These are phyloP conservation scores for Simplicillium aogashimaense DNA, from an alignment of 2,329 filamentous ascomycete genomes.

Conservation along the genomic window DNA sequence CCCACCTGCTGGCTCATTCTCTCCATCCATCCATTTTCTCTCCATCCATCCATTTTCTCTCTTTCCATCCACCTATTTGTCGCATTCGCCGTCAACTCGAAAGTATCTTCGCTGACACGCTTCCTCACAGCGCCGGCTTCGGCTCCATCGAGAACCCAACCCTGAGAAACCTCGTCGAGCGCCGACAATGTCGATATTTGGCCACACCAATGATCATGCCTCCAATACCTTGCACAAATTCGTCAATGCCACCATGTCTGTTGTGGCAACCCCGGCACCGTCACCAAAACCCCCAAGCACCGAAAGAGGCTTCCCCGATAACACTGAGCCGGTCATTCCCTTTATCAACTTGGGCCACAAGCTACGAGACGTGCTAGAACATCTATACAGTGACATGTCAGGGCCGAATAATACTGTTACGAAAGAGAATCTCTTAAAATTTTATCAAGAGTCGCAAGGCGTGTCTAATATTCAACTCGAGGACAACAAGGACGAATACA, in stretches of 20 bases:
- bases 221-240: constrained; percentile 19
- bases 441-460: too few relatives aligned
- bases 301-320: constrained; percentile 12
- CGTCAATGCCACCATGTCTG: constrained; percentile 21
- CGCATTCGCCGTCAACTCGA: constrained; percentile 1
- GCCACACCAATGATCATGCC: constrained; percentile 21
- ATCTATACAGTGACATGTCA: constrained; percentile 36
- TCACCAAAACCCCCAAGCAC: constrained; percentile 17
- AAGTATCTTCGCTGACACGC: neutral
- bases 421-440: constrained; percentile 30
- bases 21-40: neutral
- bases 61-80: neutral
- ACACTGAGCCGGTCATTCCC: neutral
- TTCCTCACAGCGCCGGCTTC: too few relatives aligned
- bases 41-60: neutral
- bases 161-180: constrained; percentile 16
- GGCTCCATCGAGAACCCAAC: neutral
- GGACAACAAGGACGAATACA: constrained; percentile 30
- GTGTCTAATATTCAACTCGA: constrained; percentile 25
- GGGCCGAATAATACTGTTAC: constrained; percentile 19
- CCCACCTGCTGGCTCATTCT: neutral
- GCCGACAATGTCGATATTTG: constrained; percentile 29
- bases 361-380: constrained; percentile 37
- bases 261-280: constrained; percentile 4
- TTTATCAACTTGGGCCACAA: constrained; percentile 33